Evolutionary conservation across 345 rosid genomes (phyloP).

Genomic region (Salix purpurea): DNA sequence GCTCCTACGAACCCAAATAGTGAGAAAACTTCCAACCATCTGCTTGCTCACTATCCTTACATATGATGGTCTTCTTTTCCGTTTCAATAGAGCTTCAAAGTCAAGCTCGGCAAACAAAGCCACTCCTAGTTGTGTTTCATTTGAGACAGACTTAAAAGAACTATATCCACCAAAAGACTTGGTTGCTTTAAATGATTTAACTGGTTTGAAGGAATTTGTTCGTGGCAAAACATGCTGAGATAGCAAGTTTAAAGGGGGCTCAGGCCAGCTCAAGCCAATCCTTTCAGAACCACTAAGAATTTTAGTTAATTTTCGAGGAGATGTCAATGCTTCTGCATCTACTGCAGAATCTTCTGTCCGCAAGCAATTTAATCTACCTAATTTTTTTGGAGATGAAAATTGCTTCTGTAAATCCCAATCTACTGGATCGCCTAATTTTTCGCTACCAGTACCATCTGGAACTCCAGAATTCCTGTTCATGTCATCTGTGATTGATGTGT

Average conservation of each 20-base stretch:
- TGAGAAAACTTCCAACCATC: conserved; percentile 88
- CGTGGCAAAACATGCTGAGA: conserved; percentile 57
- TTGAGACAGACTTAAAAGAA: conserved; percentile 56
- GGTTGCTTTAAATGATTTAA: conserved; percentile 43
- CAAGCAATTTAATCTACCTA: conserved; percentile 61
- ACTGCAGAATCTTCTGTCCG: conserved; percentile 32
- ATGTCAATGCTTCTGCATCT: conserved; percentile 12
- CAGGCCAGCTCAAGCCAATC: conserved; percentile 89
- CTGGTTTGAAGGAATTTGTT: conserved; percentile 54
- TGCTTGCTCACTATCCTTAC: conserved; percentile 85
- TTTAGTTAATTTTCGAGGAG: conserved; percentile 36
- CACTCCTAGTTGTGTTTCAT: conserved; percentile 37
- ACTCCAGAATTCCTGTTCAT: background rate
- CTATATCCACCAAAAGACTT: conserved; percentile 52
- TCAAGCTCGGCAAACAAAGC: conserved; percentile 63
- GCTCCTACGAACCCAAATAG: conserved; percentile 84
- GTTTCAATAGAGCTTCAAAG: conserved; percentile 58
- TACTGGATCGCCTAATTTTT: conserved; percentile 25
- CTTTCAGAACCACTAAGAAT: conserved; percentile 68
- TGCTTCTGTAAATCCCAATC: conserved; percentile 50
- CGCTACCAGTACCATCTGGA: conserved; percentile 9
- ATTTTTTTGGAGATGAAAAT: conserved; percentile 53
- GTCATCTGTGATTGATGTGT: conserved; percentile 6
- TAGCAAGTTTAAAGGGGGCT: conserved; percentile 64
- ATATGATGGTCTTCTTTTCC: conserved; percentile 60